Conservation (phyloP, 352 stramenopile genomes). For the Blastocystis sp. region DNA sequence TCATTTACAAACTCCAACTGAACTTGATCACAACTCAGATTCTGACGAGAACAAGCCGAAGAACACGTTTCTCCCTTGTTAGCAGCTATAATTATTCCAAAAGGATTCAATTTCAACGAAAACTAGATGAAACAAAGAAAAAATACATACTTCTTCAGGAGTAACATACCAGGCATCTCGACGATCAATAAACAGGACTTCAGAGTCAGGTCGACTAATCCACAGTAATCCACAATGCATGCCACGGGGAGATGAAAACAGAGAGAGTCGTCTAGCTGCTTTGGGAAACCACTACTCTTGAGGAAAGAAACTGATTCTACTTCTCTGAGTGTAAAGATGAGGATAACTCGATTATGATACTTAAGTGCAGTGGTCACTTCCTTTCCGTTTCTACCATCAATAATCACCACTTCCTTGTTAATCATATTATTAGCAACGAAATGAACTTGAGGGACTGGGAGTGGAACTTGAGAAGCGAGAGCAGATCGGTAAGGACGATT, state of each 20-base stretch:
- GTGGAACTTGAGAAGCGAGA: background rate
- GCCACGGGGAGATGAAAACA: constrained; percentile 2
- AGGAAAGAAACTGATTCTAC: background rate
- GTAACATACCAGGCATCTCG: background rate
- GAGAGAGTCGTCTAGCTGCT: background rate
- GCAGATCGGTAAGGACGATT: background rate
- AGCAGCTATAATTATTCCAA: background rate
- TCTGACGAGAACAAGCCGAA: background rate
- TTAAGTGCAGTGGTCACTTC: background rate
- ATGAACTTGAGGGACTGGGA: background rate
- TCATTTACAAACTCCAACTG: constrained; percentile 55
- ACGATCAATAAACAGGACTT: constrained; percentile 6
- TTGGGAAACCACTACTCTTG: background rate
- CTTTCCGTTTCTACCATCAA: background rate
- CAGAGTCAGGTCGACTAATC: background rate
- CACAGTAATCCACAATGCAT: constrained; percentile 1
- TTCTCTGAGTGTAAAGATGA: background rate
- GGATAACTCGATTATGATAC: background rate
- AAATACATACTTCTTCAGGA: background rate
- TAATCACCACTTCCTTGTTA: background rate
- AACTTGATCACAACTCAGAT: background rate
- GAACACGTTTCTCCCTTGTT: background rate
- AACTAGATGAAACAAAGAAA: background rate
- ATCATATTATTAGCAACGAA: background rate
- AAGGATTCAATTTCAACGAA: constrained; percentile 1